These are phyloP conservation scores for Coemansia sp. DNA, from an alignment of 192 early-diverging fungal species.

Conservation along the genomic window DNA sequence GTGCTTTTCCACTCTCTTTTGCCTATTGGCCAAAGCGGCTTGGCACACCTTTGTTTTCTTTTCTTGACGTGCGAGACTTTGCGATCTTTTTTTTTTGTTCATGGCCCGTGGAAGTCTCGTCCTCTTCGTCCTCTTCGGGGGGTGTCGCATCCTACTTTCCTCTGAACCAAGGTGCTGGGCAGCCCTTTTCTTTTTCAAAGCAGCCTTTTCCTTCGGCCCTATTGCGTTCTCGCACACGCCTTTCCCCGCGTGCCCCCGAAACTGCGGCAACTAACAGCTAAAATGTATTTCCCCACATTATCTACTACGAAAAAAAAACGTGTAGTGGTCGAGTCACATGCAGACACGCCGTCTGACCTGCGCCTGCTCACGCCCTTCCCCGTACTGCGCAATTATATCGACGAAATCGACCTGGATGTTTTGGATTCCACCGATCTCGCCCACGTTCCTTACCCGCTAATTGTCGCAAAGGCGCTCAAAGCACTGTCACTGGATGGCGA, in stretches of 20 bases:
- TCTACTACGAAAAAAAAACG: neutral
- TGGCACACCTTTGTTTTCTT: neutral
- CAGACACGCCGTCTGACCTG: slow-evolving; percentile 74
- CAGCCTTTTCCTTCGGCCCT: neutral
- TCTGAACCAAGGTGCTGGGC: neutral
- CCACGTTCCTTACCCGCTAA: slow-evolving; percentile 84
- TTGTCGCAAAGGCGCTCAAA: slow-evolving; percentile 77
- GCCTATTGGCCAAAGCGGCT: neutral
- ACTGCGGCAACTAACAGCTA: neutral
- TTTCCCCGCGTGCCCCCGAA: neutral
- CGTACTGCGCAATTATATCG: slow-evolving; percentile 62
- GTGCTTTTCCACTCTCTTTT: slow-evolving; percentile 25
- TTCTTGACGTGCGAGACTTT: slow-evolving; percentile 1
- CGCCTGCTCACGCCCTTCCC: slow-evolving; percentile 84
- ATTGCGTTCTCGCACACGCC: neutral
- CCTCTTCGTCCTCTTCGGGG: neutral
- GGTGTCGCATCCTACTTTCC: neutral
- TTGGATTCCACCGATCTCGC: slow-evolving; percentile 70
- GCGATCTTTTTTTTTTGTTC: neutral
- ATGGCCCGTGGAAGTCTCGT: neutral
- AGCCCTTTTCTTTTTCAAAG: neutral
- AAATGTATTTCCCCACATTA: neutral
- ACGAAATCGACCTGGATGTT: slow-evolving; percentile 66
- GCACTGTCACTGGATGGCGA: slow-evolving; percentile 66
- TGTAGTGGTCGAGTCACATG: slow-evolving; percentile 90